Evolutionary conservation across 495 filamentous ascomycete genomes (phyloP).

Genomic region (Evernia prunastri): DNA sequence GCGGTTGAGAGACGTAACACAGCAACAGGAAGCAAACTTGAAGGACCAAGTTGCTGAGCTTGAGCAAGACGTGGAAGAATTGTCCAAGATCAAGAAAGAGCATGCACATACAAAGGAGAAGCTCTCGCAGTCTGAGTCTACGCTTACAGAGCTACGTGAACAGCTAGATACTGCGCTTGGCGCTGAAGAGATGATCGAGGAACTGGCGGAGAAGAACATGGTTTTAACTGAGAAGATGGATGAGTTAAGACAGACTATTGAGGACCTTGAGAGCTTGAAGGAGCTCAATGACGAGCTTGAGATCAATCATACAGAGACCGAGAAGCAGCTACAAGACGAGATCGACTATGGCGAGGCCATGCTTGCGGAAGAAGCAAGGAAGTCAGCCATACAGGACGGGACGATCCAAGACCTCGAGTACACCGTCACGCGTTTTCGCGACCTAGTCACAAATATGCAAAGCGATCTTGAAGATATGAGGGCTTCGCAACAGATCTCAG

Average conservation of each 20-base stretch:
- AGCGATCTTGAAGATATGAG: slow-evolving; percentile 84
- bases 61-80: slow-evolving; percentile 69
- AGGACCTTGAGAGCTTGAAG: slow-evolving; percentile 78
- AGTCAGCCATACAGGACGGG: slow-evolving; percentile 58
- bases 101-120: slow-evolving; percentile 64
- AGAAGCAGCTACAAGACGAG: slow-evolving; percentile 91
- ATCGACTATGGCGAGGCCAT: slow-evolving; percentile 74
- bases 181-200: slow-evolving; percentile 89
- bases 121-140: slow-evolving; percentile 63
- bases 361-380: slow-evolving; percentile 67
- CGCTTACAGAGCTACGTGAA: slow-evolving; percentile 77
- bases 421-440: slow-evolving; percentile 77
- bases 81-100: slow-evolving; percentile 62
- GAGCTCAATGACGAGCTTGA: slow-evolving; percentile 93
- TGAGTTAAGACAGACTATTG: slow-evolving; percentile 69
- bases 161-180: slow-evolving; percentile 84
- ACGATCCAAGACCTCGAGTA: slow-evolving; percentile 82
- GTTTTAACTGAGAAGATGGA: slow-evolving; percentile 73
- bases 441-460: slow-evolving; percentile 80
- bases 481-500: slow-evolving; percentile 82
- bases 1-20: slow-evolving; percentile 75
- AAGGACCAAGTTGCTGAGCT: slow-evolving; percentile 69
- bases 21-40: slow-evolving; percentile 76
- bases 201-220: slow-evolving; percentile 79
- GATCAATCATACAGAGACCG: slow-evolving; percentile 83